Conservation (phyloP, 1,284 basidiomycete species). For the Malassezia psittaci region DNA sequence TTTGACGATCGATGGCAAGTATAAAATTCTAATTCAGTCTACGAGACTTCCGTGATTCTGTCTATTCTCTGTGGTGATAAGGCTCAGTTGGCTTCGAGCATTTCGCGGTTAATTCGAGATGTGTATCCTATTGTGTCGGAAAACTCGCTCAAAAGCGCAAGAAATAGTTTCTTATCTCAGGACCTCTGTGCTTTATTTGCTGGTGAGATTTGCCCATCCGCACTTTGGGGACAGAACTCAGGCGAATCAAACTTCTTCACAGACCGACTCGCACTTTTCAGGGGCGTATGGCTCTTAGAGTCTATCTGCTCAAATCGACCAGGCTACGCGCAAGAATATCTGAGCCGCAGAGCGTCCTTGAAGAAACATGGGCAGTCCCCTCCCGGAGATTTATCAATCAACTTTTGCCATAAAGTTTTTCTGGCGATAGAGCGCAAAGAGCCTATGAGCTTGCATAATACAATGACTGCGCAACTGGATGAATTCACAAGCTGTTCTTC, state of each 20-base stretch:
- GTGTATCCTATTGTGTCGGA: background rate
- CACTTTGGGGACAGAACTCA: background rate
- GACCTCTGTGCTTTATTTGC: background rate
- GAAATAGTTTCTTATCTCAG: background rate
- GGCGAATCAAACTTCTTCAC: no score
- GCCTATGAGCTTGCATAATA: background rate
- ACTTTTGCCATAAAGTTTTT: background rate
- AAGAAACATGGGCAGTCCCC: no score
- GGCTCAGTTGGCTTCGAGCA: background rate
- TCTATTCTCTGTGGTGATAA: constrained; percentile 2
- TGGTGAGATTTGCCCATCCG: background rate
- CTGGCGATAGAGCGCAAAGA: background rate
- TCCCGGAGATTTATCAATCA: background rate
- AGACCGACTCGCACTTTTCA: background rate
- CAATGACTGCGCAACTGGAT: background rate
- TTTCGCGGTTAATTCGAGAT: constrained; percentile 3
- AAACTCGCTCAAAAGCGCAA: background rate
- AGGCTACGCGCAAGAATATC: constrained; percentile 7
- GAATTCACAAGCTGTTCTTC: background rate
- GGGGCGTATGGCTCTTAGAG: constrained; percentile 9
- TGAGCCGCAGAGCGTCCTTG: background rate
- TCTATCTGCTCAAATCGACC: constrained; percentile 2
- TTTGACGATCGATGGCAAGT: constrained; percentile 8
- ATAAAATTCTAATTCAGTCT: background rate
- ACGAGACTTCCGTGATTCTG: constrained; percentile 9